These are phyloP conservation scores for Trichoderma gracile DNA, from an alignment of 2,329 filamentous ascomycete genomes.

Conservation along the genomic window DNA sequence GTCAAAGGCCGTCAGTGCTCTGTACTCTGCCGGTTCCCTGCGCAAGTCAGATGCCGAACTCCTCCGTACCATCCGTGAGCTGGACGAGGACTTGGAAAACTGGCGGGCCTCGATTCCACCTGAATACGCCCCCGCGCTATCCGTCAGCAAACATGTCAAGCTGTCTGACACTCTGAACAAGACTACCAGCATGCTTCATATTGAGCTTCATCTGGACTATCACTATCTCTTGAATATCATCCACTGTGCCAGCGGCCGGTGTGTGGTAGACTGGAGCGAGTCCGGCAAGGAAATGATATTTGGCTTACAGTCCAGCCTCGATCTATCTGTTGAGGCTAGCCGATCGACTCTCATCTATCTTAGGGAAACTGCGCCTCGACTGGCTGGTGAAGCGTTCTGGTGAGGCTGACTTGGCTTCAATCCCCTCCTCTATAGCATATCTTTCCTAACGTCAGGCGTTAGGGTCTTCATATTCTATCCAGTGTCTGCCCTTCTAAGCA, in stretches of 20 bases:
- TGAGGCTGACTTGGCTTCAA: neutral
- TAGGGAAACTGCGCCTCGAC: constrained; percentile 42
- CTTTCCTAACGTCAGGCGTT: neutral
- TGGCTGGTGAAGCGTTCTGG: constrained; percentile 54
- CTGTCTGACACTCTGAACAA: constrained; percentile 32
- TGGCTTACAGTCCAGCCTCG: constrained; percentile 52
- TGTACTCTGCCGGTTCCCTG: constrained; percentile 52
- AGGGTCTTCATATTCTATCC: constrained; percentile 61
- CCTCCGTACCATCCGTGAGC: constrained; percentile 54
- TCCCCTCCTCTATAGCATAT: no score
- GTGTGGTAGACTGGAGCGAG: constrained; percentile 39
- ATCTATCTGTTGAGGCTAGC: constrained; percentile 56
- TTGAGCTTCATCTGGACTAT: constrained; percentile 56
- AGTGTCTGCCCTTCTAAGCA: constrained; percentile 52
- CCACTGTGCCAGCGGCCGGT: constrained; percentile 56
- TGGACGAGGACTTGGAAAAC: constrained; percentile 57
- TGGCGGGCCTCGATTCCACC: constrained; percentile 54
- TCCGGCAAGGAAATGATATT: constrained; percentile 39
- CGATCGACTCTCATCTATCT: constrained; percentile 55
- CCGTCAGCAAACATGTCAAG: constrained; percentile 37
- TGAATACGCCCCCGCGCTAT: constrained; percentile 49
- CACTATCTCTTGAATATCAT: constrained; percentile 57
- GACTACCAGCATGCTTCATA: constrained; percentile 48
- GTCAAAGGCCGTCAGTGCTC: constrained; percentile 47
- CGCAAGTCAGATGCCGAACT: constrained; percentile 57